Evolutionary conservation across 306 rosid species (phyloP).

Genomic region (Sicyos edulis): DNA sequence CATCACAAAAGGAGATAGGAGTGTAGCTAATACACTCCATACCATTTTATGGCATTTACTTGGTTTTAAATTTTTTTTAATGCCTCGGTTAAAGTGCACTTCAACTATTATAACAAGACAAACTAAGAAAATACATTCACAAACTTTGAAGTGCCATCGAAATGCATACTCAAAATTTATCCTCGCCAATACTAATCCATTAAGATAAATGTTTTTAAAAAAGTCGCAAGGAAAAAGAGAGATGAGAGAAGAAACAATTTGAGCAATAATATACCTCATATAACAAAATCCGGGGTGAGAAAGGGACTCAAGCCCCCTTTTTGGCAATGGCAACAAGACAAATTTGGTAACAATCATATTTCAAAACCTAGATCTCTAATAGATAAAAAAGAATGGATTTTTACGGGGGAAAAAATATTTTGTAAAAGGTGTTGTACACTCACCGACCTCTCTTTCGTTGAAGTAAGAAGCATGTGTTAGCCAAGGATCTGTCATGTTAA

Average conservation of each 20-base stretch:
- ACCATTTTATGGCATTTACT: no score
- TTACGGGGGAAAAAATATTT: background rate
- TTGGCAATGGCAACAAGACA: constrained; percentile 4
- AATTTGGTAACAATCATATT: constrained; percentile 9
- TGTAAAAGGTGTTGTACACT: constrained; percentile 21
- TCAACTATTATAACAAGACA: no score
- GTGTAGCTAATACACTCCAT: no score
- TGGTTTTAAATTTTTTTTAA: no score
- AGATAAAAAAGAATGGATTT: constrained; percentile 17
- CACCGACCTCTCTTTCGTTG: constrained; percentile 10
- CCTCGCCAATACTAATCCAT: no score
- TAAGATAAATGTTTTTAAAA: no score
- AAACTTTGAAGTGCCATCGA: no score
- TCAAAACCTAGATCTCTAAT: constrained; percentile 19
- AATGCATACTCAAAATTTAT: no score
- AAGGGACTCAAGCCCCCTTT: background rate
- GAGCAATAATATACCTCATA: constrained; percentile 8
- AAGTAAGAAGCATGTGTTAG: constrained; percentile 11
- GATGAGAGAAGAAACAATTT: background rate
- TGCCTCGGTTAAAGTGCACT: no score
- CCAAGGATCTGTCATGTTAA: background rate
- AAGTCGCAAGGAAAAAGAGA: no score
- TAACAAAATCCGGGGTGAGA: constrained; percentile 17
- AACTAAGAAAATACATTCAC: no score
- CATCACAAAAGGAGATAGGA: no score